A percentile compares a stretch with the other conserved stretches of the same genome.
phyloP scores from a whole-genome alignment of 495 filamentous ascomycete species.

The Chaetomium fimeti region DNA sequence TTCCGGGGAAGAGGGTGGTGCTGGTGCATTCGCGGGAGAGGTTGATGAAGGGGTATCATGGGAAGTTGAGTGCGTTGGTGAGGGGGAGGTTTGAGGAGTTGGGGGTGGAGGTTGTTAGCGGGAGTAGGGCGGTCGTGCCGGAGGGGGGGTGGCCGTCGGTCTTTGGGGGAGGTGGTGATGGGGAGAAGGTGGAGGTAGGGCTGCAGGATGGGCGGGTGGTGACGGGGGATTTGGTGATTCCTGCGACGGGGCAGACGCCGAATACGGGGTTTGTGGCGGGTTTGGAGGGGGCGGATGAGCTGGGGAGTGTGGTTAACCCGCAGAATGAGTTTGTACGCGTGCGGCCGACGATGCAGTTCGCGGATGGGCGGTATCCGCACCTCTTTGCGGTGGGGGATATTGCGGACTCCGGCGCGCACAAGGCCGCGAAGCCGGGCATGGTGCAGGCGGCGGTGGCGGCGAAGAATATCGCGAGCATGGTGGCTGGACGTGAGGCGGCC shows the following conservation, averaged over 20 bases:
- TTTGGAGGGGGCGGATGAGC: constrained; percentile 26
- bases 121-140: constrained; percentile 25
- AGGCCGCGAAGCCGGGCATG: constrained; percentile 53
- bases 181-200: constrained; percentile 4
- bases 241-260: constrained; percentile 50
- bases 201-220: constrained; percentile 23
- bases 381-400: constrained; percentile 62
- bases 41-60: constrained; percentile 55
- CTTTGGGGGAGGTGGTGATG: no score
- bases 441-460: constrained; percentile 56
- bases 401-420: constrained; percentile 55
- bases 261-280: constrained; percentile 47
- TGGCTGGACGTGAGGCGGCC: constrained; percentile 30
- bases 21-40: constrained; percentile 56
- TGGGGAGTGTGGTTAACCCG: constrained; percentile 39
- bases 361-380: constrained; percentile 33
- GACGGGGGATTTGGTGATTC: constrained; percentile 26
- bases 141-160: constrained; percentile 31
- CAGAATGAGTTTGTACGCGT: constrained; percentile 52
- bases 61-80: constrained; percentile 49
- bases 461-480: constrained; percentile 53
- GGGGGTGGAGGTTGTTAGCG: constrained; percentile 35
- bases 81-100: constrained; percentile 37
- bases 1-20: constrained; percentile 54
- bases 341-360: constrained; percentile 55